Percentiles rank a stretch among this genome's conserved stretches.
Conservation (phyloP, 2,329 filamentous ascomycete species). For the Aotearoamyces nothofagi region DNA sequence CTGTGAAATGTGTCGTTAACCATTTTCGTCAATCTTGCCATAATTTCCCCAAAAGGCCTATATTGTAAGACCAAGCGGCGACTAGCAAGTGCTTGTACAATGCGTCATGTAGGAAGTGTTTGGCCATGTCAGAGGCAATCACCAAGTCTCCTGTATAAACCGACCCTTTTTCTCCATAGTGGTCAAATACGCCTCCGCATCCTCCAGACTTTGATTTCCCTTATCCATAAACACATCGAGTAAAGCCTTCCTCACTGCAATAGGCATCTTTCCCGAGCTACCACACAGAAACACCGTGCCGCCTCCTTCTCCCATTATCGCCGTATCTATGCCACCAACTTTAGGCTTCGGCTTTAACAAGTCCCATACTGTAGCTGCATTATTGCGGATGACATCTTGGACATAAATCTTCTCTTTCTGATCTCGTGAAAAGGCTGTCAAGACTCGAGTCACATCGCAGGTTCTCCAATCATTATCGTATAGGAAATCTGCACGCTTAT, state of each 20-base stretch:
- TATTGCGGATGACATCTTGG: conserved; percentile 25
- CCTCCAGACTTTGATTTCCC: conserved; percentile 23
- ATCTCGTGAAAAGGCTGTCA: conserved; percentile 58
- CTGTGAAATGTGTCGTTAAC: no score
- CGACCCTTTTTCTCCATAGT: conserved; percentile 44
- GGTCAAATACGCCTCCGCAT: conserved; percentile 38
- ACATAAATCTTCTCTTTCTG: conserved; percentile 51
- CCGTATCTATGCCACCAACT: no score
- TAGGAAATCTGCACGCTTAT: conserved; percentile 60
- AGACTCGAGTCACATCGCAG: conserved; percentile 35
- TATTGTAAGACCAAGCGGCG: no score
- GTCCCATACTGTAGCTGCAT: conserved; percentile 14
- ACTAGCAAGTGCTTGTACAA: no score
- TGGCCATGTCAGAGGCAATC: no score
- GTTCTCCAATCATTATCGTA: conserved; percentile 62
- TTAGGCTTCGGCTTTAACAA: no score
- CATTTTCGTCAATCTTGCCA: no score
- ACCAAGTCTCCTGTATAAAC: conserved; percentile 61
- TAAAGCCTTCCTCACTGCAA: conserved; percentile 50
- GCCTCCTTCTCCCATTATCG: conserved; percentile 25
- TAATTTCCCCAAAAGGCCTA: no score
- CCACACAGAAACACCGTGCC: conserved; percentile 44
- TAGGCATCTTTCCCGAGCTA: conserved; percentile 53
- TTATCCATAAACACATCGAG: conserved; percentile 37
- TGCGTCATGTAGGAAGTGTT: no score